Evolutionary conservation across 805 yeast species (phyloP), one percentile per base, ranked within the genome.

Genomic region (Ogataea zsoltii): DNA sequence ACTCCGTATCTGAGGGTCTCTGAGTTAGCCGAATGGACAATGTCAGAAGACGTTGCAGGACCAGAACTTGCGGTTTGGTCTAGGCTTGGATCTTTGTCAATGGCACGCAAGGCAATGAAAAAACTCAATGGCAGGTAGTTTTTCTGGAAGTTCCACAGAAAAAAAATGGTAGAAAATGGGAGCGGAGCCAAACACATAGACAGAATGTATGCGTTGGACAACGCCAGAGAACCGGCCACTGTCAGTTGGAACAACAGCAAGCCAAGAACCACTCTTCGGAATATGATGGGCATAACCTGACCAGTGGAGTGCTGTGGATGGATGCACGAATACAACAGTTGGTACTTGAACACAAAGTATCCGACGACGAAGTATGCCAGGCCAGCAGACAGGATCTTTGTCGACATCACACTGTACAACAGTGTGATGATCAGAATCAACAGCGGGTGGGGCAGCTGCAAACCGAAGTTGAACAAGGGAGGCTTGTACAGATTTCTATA

Each of bases 221-320:
- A 75, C 2, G 79, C 77, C 48, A 92, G 72, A 0, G 95, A 82
- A 2, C 98, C 98, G 0, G 92, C 89, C 88, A 91, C 90, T 11
- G 96, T 89, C 48, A 92, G 67, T 61, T 94, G 99, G 64, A 92
- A 90, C 13, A 92, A 71, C 28, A 87, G 66, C 19, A 92, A 67
- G 0, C 98, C 98, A 46, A 89, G 61, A 44, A 87, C 80, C 1
- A 91, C 80, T 54, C 99, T 75, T 56, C 96, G 75, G 59, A 87
- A 85, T 2, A 92, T 83, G 39, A 90, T 71, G 0, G 97, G 96
- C 98, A 97, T 92, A 1, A 92, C 95, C 61, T 86, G 87, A 1
- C 98, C 99, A 0, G 97, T 94, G 0, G 97, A 90, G 67, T 94
- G 98, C 31, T 95, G 97, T 9, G 96, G 91, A 64, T 94, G 98